Percentiles rank a stretch among this genome's conserved stretches.
These are phyloP conservation scores for Mycena pura DNA, from an alignment of 768 basidiomycete genomes.

Conservation along the genomic window DNA sequence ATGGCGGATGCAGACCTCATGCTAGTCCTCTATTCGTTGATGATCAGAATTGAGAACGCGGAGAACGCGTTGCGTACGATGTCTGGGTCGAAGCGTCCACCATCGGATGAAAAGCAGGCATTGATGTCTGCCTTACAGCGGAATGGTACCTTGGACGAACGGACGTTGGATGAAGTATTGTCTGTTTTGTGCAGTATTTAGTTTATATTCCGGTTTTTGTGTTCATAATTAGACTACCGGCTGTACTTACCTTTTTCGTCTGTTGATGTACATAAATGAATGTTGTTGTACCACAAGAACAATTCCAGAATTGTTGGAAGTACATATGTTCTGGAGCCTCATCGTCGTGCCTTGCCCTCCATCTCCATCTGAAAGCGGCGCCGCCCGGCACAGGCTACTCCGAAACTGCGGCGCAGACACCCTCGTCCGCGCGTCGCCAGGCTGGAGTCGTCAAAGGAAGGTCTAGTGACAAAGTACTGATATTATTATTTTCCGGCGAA, in stretches of 20 bases:
- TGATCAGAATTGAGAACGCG: constrained; percentile 80
- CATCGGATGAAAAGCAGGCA: constrained; percentile 33
- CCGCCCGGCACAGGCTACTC: no score
- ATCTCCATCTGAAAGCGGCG: no score
- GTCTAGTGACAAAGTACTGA: no score
- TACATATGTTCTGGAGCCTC: no score
- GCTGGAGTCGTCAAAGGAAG: no score
- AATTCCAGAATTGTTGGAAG: no score
- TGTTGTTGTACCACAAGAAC: constrained; percentile 17
- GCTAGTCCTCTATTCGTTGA: constrained; percentile 76
- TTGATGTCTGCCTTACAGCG: constrained; percentile 44
- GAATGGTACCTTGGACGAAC: constrained; percentile 51
- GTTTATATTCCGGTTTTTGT: constrained; percentile 22
- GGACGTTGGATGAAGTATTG: constrained; percentile 53
- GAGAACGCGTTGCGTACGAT: constrained; percentile 45
- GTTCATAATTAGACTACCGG: constrained; percentile 14
- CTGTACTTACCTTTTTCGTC: background rate
- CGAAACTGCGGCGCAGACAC: no score
- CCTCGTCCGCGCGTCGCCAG: no score
- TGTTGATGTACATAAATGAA: constrained; percentile 19
- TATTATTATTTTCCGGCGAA: no score
- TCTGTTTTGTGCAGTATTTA: constrained; percentile 39
- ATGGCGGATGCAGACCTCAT: constrained; percentile 77
- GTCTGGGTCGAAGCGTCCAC: constrained; percentile 25
- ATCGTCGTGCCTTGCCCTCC: no score